Evolutionary conservation across 495 filamentous ascomycete species (phyloP), one percentile per base, ranked within the genome.

Genomic region (Lophium mytilinum): DNA sequence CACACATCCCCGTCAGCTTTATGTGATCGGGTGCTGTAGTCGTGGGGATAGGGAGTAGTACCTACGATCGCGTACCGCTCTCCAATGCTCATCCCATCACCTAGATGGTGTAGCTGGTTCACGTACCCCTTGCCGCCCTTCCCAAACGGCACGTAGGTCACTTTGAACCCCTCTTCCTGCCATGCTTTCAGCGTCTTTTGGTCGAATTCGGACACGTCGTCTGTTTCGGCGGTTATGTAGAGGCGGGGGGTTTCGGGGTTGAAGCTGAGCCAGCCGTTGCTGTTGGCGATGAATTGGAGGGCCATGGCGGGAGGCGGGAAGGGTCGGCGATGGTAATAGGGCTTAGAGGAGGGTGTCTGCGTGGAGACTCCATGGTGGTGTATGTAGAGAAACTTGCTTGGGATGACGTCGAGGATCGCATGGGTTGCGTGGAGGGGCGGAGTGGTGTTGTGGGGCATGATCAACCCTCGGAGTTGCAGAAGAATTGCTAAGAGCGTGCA

Each of bases 111-210:
- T 50, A 88, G 57, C 48, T 70, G 75, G 42, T 64, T 63, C 10
- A 71, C 61, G 62, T 85, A 86, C 3, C 78, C 72, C 52, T 81
- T 78, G 4, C 75, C 79, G 15, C 76, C 77, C 6, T 69, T 66
- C 14, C 76, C 72, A 58, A 82, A 73, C 0, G 83, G 77, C 0
- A 87, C 47, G 58, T 88, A 88, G 1, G 75, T 66, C 3, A 84
- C 81, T 34, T 79, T 69, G 67, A 87, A 88, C 12, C 84, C 85
- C 61, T 89, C 85, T 51, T 79, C 78, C 30, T 73, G 73, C 85
- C 84, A 88, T 30, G 76, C 73, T 15, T 73, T 71, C 33, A 85
- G 55, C 0, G 77, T 80, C 24, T 30, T 30, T 6, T 30, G 24
- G 24, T 30, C 24, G 5, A 77, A 66, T 7, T 67, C 52, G 62